These are phyloP conservation scores for Ambrosia hybrid DNA, from an alignment of 140 eudicot species.

Conservation along the genomic window DNA sequence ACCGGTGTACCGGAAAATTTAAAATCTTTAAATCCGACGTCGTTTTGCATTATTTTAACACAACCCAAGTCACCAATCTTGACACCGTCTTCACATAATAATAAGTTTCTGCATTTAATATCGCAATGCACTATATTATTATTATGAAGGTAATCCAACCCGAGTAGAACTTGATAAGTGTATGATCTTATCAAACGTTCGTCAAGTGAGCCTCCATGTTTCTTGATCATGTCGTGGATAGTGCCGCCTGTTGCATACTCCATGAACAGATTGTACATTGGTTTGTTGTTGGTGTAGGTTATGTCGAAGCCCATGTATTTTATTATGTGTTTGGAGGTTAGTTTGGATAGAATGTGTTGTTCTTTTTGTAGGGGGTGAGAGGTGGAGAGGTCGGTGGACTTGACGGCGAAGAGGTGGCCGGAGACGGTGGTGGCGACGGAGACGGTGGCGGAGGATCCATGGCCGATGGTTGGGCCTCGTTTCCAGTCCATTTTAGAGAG, in stretches of 20 bases:
- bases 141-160: constrained; percentile 46
- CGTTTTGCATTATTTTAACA: constrained; percentile 21
- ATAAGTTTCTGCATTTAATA: constrained; percentile 47
- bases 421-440: constrained; percentile 36
- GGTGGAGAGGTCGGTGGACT: constrained; percentile 39
- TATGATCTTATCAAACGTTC: constrained; percentile 24
- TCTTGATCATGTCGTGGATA: constrained; percentile 33
- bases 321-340: constrained; percentile 34
- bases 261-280: constrained; percentile 45
- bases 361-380: constrained; percentile 45
- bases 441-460: constrained; percentile 49
- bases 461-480: constrained; percentile 46
- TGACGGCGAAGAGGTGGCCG: constrained; percentile 42
- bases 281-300: constrained; percentile 22
- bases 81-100: constrained; percentile 42
- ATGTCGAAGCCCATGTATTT: constrained; percentile 42
- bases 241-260: constrained; percentile 45
- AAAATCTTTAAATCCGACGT: not conserved
- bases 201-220: constrained; percentile 30
- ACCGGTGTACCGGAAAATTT: constrained; percentile 54
- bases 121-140: constrained; percentile 55
- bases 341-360: constrained; percentile 29
- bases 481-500: constrained; percentile 41
- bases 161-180: constrained; percentile 35
- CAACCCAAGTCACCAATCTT: constrained; percentile 61